Evolutionary conservation across 805 yeast genomes (phyloP), one percentile per base, ranked within the genome.

Genomic region (Wickerhamomyces canadensis): DNA sequence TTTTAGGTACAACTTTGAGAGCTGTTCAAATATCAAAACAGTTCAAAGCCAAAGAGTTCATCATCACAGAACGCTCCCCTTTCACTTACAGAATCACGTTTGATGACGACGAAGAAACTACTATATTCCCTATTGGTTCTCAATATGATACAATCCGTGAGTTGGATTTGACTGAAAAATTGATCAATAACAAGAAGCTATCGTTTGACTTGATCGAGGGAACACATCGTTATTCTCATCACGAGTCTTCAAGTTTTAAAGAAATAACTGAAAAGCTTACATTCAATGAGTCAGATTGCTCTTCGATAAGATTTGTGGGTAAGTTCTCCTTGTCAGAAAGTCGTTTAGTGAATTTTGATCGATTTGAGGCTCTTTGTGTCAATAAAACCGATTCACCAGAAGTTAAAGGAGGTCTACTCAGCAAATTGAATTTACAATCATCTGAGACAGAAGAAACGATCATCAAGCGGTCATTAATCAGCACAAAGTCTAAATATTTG

Each of bases 1-100:
- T 86, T 12, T 70, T 85, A 50, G 98, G 98, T 34, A 77, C 94
- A 3, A 78, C 96, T n/a, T 65, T 84, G 27, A 74, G 88, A 46
- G 98, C 93, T 16, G 82, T 87, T 28, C 69, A 77, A 33, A 65
- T 86, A 27, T 76, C 87, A n/a, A 72, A 77, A 27, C 72, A 78
- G 50, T 81, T 78, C 58, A 76, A 79, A 47, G 70, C 84, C 6
- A 76, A 76, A 48, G 77, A 76, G 30, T 70, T 86, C 34, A 61
- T 66, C 18, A 67, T 86, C 4, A 52, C 71, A 23, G 94, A 85
- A 38, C 71, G 71, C 38, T 58, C 79, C 1, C 52, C 71, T 29
- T 70, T 64, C 45, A 68, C 70, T 37, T 83, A 70, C 52, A 68
- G 67, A 24, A 47, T 74, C 8, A 51, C 36, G 15, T 52, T 47